A percentile compares a stretch with the other conserved stretches of the same genome.
Evolutionary conservation across 345 rosid genomes (phyloP).

Genomic region (Kandelia obovata): DNA sequence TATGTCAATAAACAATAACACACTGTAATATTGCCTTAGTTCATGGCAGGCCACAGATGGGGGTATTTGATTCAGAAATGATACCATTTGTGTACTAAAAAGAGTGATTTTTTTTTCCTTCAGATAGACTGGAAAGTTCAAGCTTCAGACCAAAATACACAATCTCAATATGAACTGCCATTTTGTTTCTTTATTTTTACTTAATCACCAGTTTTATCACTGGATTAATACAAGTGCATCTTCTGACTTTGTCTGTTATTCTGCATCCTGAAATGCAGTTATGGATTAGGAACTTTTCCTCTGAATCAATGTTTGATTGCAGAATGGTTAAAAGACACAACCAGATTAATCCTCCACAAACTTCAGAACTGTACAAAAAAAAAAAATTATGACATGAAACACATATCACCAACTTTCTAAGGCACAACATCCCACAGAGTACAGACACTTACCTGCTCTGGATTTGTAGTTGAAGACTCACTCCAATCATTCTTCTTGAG

Average conservation of each 20-base stretch:
- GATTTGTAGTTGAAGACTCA: conserved; percentile 22
- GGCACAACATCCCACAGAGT: neutral
- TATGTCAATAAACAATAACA: neutral
- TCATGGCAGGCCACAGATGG: neutral
- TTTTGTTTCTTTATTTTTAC: neutral
- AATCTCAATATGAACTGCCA: neutral
- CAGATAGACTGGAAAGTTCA: neutral
- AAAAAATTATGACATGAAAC: neutral
- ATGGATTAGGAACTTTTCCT: neutral
- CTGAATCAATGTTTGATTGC: neutral
- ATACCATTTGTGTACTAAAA: neutral
- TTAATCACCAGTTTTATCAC: neutral
- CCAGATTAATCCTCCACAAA: conserved; percentile 1
- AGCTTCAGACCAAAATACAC: conserved; percentile 3
- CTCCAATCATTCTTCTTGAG: conserved; percentile 23
- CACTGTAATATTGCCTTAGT: neutral
- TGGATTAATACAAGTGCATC: neutral
- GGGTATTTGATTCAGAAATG: neutral
- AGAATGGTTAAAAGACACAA: neutral
- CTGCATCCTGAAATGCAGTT: neutral
- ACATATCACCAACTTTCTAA: neutral
- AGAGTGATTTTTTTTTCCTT: neutral
- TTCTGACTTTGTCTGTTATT: neutral
- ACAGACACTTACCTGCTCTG: conserved; percentile 37
- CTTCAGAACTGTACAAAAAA: neutral